Evolutionary conservation across 306 rosid genomes (phyloP), one percentile per base, ranked within the genome.

Genomic region (Lathyrus tuberosus): DNA sequence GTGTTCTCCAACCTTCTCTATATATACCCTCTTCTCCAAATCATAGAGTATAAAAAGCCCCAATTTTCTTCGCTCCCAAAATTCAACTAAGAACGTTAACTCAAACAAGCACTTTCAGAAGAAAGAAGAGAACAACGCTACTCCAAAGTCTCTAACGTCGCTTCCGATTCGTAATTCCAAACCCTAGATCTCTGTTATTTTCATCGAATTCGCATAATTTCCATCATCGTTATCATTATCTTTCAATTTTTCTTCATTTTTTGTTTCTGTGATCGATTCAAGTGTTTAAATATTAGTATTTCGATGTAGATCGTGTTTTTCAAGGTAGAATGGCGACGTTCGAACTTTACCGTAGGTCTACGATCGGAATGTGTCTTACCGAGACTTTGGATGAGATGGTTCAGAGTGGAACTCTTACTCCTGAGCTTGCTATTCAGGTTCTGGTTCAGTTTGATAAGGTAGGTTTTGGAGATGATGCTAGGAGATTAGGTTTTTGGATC

Each of bases 361-460:
- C 91, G 77, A 88, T 90, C 75, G 96, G 96, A 78, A 86, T 88
- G 88, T 90, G 96, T 67, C 78, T 90, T 49, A 90, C 94, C 4
- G 96, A 94, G 79, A 88, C 97, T 71, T 78, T 90, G 88, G 98
- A 90, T 28, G 97, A 87, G 81, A 90, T 94, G 98, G 98, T 94
- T 78, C 86, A 71, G 80, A 87, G 24, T 28, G 94, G 96, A 20
- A 88, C 97, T 53, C 97, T 88, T 68, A 85, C 83, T 77, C 98
- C 97, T 2, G 97, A 94, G 76, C 87, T 85, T 51, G 98, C 98
- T n/a, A 86, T 94, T 78, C 89, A 94, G 84, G 94, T 94, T 80
- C 97, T 90, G 14, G 90, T 90, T 10, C 98, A 88, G 88, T 94
- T 94, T 76, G 98, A 94, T 64, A 90, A 90, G 97, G 98, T 94